These are phyloP conservation scores for Chloroidium sp. DNA, from an alignment of 163 green algal genomes.

Conservation along the genomic window DNA sequence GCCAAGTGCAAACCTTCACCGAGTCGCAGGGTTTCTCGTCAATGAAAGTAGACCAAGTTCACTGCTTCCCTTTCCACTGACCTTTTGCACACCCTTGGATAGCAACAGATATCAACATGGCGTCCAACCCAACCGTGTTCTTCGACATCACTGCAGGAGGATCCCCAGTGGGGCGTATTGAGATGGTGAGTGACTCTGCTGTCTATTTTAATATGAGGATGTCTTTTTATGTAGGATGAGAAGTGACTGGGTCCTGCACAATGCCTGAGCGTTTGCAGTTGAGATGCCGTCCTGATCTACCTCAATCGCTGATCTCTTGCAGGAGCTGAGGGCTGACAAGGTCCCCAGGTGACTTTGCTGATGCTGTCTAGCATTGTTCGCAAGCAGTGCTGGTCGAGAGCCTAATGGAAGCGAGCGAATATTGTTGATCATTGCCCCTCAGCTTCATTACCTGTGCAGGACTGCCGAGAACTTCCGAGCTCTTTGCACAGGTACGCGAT, in stretches of 20 bases:
- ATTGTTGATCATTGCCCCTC: no score
- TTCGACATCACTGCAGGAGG: conserved; percentile 56
- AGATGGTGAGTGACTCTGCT: conserved; percentile 39
- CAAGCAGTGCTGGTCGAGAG: no score
- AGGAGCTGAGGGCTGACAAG: conserved; percentile 65
- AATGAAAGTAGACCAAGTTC: no score
- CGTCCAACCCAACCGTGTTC: conserved; percentile 53
- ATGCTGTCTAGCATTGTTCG: background rate
- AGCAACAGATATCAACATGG: background rate
- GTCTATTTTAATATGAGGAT: background rate
- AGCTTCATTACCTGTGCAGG: background rate
- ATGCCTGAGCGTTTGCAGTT: no score
- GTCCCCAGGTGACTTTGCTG: conserved; percentile 48
- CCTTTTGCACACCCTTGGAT: background rate
- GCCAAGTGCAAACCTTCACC: no score
- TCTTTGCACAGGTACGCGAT: conserved; percentile 57
- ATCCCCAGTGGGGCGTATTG: conserved; percentile 47
- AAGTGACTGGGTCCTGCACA: no score
- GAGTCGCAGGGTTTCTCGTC: no score
- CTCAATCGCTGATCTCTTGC: background rate
- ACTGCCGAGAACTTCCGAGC: conserved; percentile 94
- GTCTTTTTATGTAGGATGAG: no score
- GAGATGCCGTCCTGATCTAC: no score
- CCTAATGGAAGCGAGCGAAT: no score
- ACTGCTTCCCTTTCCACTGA: no score